Conservation (phyloP, 2,329 filamentous ascomycete species). For the Fusarium sp. region DNA sequence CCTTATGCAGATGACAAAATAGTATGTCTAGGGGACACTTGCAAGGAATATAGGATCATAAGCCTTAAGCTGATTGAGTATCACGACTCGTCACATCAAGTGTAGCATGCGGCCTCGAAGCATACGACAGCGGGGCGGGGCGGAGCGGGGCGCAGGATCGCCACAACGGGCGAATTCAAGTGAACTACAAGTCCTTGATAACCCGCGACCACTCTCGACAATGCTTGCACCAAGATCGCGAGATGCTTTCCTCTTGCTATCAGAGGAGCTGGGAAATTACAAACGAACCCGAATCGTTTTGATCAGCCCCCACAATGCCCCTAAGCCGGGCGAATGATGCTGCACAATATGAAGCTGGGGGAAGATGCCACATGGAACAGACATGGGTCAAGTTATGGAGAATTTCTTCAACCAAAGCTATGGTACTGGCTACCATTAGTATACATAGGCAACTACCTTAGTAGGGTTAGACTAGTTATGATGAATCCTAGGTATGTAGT, state of each 20-base stretch:
- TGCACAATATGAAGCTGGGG: constrained; percentile 20
- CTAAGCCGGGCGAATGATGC: constrained; percentile 20
- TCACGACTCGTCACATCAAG: background rate
- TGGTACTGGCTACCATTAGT: background rate
- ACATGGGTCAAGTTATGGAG: constrained; percentile 32
- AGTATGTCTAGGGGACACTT: constrained; percentile 1
- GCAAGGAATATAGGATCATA: background rate
- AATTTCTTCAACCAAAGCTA: background rate
- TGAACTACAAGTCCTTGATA: background rate
- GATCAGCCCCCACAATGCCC: constrained; percentile 7
- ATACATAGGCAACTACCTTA: background rate
- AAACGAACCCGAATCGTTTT: constrained; percentile 1
- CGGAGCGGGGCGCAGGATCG: constrained; percentile 19
- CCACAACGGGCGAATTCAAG: background rate
- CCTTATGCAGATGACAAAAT: constrained; percentile 1
- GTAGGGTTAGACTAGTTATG: background rate
- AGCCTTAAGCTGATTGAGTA: constrained; percentile 20
- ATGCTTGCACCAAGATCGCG: background rate
- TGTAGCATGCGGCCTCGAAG: background rate
- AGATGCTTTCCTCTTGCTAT: background rate
- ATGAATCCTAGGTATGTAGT: background rate
- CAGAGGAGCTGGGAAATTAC: background rate
- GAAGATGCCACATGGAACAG: constrained; percentile 28
- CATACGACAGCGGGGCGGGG: constrained; percentile 35
- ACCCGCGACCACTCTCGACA: background rate